phyloP scores from a whole-genome alignment of 768 basidiomycete species.

The Pluteus cervinus region DNA sequence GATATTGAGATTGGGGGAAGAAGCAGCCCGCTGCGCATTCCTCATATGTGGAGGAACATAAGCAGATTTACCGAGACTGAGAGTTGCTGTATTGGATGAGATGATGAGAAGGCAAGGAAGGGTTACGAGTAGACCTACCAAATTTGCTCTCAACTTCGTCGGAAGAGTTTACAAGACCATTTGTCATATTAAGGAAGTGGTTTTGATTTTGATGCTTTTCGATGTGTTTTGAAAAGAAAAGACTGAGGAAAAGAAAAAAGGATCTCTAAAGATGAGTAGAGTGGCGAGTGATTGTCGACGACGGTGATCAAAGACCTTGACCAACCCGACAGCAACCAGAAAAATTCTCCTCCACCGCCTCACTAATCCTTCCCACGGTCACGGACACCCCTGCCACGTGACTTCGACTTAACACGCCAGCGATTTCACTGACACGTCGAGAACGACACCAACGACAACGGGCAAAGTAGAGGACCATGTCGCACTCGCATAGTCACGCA shows the following conservation, averaged over 20 bases:
- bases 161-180: slow-evolving; percentile 82
- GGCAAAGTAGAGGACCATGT: slow-evolving; percentile 44
- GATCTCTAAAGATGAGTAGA: slow-evolving; percentile 11
- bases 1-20: slow-evolving; percentile 49
- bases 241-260: slow-evolving; percentile 16
- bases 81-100: slow-evolving; percentile 46
- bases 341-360: slow-evolving; percentile 21
- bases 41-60: slow-evolving; percentile 90
- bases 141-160: slow-evolving; percentile 71
- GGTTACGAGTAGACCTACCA: slow-evolving; percentile 36
- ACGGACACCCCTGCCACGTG: slow-evolving; percentile 5
- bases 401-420: background rate
- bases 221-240: slow-evolving; percentile 11
- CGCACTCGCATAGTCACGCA: slow-evolving; percentile 59
- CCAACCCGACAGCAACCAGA: slow-evolving; percentile 8
- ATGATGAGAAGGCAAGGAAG: slow-evolving; percentile 6
- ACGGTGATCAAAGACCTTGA: slow-evolving; percentile 25
- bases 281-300: slow-evolving; percentile 18
- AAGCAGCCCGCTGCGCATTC: slow-evolving; percentile 77
- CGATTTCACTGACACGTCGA: slow-evolving; percentile 2
- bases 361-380: slow-evolving; percentile 12
- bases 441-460: background rate
- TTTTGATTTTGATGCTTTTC: slow-evolving; percentile 2
- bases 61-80: slow-evolving; percentile 72
- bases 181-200: slow-evolving; percentile 63